A percentile compares a stretch with the other conserved stretches of the same genome.
Conservation (phyloP, 1,284 basidiomycete species). For the Puccinia triticina region DNA sequence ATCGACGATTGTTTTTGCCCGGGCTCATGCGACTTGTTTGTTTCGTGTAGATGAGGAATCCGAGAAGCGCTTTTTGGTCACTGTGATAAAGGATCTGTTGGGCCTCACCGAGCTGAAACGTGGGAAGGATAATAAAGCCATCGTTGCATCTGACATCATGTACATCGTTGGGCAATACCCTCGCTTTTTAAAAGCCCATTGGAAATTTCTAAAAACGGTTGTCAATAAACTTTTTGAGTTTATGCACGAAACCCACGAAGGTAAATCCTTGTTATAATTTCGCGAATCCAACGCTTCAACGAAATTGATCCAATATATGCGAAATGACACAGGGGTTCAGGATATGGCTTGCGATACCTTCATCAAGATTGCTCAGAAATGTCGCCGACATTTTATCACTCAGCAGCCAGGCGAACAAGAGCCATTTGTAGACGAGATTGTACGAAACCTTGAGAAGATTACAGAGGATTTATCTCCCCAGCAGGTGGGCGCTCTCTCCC, state of each 20-base stretch:
- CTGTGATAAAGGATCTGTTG: slow-evolving; percentile 97
- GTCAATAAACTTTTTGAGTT: slow-evolving; percentile 99
- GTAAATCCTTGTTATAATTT: slow-evolving; percentile 58
- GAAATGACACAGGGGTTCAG: slow-evolving; percentile 69
- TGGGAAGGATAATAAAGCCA: slow-evolving; percentile 99
- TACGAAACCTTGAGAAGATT: slow-evolving; percentile 87
- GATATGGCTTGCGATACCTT: slow-evolving; percentile 99
- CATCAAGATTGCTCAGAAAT: slow-evolving; percentile 99
- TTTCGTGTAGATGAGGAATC: slow-evolving; percentile 79
- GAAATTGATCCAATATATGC: background rate
- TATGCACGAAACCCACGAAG: slow-evolving; percentile 99
- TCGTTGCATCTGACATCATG: slow-evolving; percentile 99
- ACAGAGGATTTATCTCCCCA: slow-evolving; percentile 93
- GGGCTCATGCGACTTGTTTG: background rate
- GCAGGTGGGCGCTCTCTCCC: slow-evolving; percentile 67
- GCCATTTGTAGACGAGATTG: slow-evolving; percentile 97
- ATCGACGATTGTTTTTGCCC: background rate
- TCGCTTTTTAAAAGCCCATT: slow-evolving; percentile 98
- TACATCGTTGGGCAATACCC: slow-evolving; percentile 99
- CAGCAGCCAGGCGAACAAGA: slow-evolving; percentile 96
- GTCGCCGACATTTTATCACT: slow-evolving; percentile 96
- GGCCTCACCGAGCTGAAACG: slow-evolving; percentile 98
- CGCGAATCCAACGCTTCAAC: background rate
- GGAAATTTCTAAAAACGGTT: slow-evolving; percentile 99
- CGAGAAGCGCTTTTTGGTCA: slow-evolving; percentile 97